These are phyloP conservation scores for Mycena vitilis DNA, from an alignment of 768 basidiomycete species.

Conservation along the genomic window DNA sequence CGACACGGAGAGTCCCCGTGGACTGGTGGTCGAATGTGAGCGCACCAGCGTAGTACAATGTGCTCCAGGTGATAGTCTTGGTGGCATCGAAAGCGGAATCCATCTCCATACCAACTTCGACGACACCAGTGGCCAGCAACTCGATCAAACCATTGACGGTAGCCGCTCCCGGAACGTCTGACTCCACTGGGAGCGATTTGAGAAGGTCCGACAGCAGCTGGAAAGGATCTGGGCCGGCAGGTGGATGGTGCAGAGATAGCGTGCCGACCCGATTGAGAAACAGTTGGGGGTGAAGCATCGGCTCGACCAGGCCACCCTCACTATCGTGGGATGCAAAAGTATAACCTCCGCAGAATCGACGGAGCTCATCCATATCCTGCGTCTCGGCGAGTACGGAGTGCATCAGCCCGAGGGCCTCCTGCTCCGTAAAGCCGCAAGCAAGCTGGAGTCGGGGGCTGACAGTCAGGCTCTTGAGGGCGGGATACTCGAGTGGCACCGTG, in stretches of 20 bases:
- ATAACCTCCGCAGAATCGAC: slow-evolving; percentile 13
- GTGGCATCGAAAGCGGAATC: neutral
- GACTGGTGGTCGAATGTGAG: slow-evolving; percentile 7
- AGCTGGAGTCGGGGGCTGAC: neutral
- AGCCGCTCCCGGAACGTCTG: neutral
- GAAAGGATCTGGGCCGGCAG: neutral
- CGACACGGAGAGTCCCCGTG: slow-evolving; percentile 4
- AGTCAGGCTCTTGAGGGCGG: neutral
- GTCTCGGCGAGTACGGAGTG: too few relatives aligned
- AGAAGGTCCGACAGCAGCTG: slow-evolving; percentile 9
- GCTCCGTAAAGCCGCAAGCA: slow-evolving; percentile 27
- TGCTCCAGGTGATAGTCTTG: slow-evolving; percentile 18
- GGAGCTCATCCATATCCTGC: slow-evolving; percentile 7
- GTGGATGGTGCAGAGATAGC: neutral
- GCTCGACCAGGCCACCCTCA: too few relatives aligned
- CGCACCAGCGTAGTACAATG: slow-evolving; percentile 18
- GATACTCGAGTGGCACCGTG: neutral
- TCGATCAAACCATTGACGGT: slow-evolving; percentile 12
- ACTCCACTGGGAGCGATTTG: neutral
- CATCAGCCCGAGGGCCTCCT: slow-evolving; percentile 18
- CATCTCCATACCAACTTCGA: neutral
- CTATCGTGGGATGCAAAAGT: neutral
- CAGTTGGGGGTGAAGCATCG: slow-evolving; percentile 19
- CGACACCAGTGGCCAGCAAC: slow-evolving; percentile 19
- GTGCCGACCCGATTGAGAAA: neutral